Evolutionary conservation across 192 early-diverging fungal species (phyloP).

Genomic region (Podila clonocystis): DNA sequence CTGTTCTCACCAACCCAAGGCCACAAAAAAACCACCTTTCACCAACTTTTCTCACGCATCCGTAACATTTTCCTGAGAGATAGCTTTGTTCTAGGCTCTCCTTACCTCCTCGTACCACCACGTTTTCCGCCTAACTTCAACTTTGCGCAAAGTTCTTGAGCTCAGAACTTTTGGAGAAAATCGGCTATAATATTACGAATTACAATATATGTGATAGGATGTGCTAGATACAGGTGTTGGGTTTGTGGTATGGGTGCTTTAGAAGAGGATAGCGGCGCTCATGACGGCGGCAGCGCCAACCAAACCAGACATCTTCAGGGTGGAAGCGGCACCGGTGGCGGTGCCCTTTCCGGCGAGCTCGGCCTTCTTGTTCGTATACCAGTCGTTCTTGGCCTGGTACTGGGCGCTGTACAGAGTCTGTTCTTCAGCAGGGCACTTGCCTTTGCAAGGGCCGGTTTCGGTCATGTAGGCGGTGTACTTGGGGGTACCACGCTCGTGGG

Average conservation of each 20-base stretch:
- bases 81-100: too few relatives aligned
- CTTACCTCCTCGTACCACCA: too few relatives aligned
- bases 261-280: conserved; percentile 16
- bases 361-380: conserved; percentile 2
- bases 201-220: not conserved
- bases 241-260: not conserved
- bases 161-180: not conserved
- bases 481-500: conserved; percentile 29
- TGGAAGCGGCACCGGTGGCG: not conserved
- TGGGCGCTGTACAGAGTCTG: conserved; percentile 24
- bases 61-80: too few relatives aligned
- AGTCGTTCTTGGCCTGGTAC: conserved; percentile 16
- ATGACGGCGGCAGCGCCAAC: conserved; percentile 15
- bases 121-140: too few relatives aligned
- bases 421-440: conserved; percentile 13
- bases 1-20: too few relatives aligned
- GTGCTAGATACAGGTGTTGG: too few relatives aligned
- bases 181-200: not conserved
- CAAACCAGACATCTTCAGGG: conserved; percentile 7
- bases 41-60: too few relatives aligned
- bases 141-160: too few relatives aligned
- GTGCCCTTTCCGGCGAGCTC: not conserved
- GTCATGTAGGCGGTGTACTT: conserved; percentile 43
- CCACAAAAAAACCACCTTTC: too few relatives aligned
- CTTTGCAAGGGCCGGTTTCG: conserved; percentile 38